Base-by-base conservation (phyloP, 331 rosid species). In the Stylosanthes scabra region DNA sequence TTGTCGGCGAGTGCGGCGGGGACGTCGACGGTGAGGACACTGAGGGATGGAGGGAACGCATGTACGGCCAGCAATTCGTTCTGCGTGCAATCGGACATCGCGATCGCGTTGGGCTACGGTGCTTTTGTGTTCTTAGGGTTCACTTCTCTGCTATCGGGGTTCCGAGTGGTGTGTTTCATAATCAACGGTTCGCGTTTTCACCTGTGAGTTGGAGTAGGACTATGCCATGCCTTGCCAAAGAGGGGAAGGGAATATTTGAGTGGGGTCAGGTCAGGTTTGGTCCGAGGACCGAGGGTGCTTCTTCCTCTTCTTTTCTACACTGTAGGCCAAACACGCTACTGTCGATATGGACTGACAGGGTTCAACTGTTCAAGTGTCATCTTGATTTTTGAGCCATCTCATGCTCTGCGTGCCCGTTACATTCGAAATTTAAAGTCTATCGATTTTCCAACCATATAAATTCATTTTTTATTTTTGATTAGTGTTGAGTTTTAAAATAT, bases 121-220 rank as follows among this genome's bases (percentile, higher is more conserved):
- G 96, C 91, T 72, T 94, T 91, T 60, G 49, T 94, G 85, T 94
- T 94, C 83, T 51, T 94, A 61, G 97, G 97, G 81, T 80, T 94
- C 55, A 88, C 99, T 0, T 86, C 97, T 10, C 74, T 94, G 68
- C 83, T 94, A 7, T 85, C 97, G 70, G 99, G 97, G 0, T 94
- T 89, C 39, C 88, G 99, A 59, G 96, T 91, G 74, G 99, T 86
- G 29, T 87, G 92, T 81, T 91, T 84, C 86, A 68, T 91, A 0
- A 77, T 94, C 84, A 90, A 83, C 87, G 99, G 99, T 62, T 91
- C 97, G 42, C 97, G 99, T 61, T 90, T 89, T 81, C 97, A 91
- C 54, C 77, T 88, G 13, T 91, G 83, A 84, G 27, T 5, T 6
- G 6, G 0, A 2, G 6, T 15, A 2, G 28, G 1, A 3, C 8